phyloP scores from a whole-genome alignment of 192 early-diverging fungal species.

The Coemansia sp. region DNA sequence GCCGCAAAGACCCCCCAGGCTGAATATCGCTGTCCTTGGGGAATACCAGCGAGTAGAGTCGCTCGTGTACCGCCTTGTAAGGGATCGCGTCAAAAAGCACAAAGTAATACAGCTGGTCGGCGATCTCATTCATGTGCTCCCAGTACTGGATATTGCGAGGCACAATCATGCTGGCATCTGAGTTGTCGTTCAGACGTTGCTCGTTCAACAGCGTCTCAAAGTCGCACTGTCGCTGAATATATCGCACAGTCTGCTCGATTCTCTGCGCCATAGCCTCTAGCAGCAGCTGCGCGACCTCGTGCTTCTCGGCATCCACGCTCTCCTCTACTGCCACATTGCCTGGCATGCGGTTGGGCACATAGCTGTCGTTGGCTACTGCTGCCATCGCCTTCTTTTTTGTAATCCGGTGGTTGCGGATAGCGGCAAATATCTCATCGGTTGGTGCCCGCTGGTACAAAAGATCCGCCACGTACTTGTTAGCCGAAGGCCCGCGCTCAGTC shows the following conservation, averaged over 20 bases:
- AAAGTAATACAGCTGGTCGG: constrained; percentile 75
- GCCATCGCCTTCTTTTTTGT: constrained; percentile 44
- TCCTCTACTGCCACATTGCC: constrained; percentile 12
- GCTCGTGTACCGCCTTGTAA: constrained; percentile 57
- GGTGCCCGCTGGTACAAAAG: constrained; percentile 71
- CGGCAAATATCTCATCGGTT: constrained; percentile 67
- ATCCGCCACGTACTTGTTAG: constrained; percentile 63
- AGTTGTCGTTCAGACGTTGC: constrained; percentile 33
- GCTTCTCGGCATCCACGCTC: constrained; percentile 24
- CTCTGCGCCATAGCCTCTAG: constrained; percentile 48
- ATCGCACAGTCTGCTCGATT: constrained; percentile 38
- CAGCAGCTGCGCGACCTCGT: constrained; percentile 35
- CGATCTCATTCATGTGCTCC: constrained; percentile 73
- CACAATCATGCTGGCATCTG: constrained; percentile 59
- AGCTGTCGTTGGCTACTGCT: constrained; percentile 46
- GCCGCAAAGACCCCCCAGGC: constrained; percentile 34
- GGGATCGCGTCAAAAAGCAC: constrained; percentile 58
- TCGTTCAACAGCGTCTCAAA: constrained; percentile 51
- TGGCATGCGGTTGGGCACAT: constrained; percentile 25
- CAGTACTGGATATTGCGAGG: constrained; percentile 67
- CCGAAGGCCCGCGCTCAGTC: constrained; percentile 49
- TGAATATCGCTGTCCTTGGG: constrained; percentile 54
- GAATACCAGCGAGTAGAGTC: constrained; percentile 59
- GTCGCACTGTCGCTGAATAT: constrained; percentile 52
- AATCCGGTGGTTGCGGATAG: constrained; percentile 57